Evolutionary conservation across 169 alveolate genomes (phyloP).

Genomic region (Plasmodium berghei): DNA sequence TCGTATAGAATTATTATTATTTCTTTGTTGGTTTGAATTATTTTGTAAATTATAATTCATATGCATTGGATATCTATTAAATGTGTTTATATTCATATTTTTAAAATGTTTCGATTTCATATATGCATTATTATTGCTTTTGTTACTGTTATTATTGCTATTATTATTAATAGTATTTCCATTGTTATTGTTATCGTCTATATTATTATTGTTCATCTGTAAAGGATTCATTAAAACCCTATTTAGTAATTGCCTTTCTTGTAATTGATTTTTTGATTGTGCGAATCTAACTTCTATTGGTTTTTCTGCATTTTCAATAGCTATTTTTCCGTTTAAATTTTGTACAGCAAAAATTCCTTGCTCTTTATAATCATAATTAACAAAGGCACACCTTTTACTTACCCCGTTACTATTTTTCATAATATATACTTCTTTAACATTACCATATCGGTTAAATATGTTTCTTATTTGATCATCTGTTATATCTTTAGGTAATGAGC

Average conservation of each 20-base stretch:
- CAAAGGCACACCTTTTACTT: constrained; percentile 92
- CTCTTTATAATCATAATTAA: constrained; percentile 89
- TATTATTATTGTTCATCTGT: constrained; percentile 14
- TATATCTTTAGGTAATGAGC: constrained; percentile 89
- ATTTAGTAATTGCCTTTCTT: constrained; percentile 47
- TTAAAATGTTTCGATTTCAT: constrained; percentile 51
- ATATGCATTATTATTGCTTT: constrained; percentile 23
- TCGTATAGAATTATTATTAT: constrained; percentile 1
- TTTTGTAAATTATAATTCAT: constrained; percentile 62
- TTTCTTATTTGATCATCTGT: constrained; percentile 87
- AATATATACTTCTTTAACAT: constrained; percentile 89
- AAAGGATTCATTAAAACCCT: constrained; percentile 49
- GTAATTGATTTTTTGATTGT: constrained; percentile 81
- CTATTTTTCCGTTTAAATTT: constrained; percentile 84
- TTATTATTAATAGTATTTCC: not conserved
- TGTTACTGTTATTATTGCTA: constrained; percentile 20
- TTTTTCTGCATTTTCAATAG: constrained; percentile 86
- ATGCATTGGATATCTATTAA: constrained; percentile 61
- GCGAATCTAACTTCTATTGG: constrained; percentile 94
- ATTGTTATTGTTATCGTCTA: constrained; percentile 2
- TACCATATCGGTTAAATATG: constrained; percentile 88
- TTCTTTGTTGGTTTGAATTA: constrained; percentile 41
- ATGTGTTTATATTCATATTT: constrained; percentile 38
- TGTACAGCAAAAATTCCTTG: constrained; percentile 91
- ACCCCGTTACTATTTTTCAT: constrained; percentile 89